A percentile compares a stretch with the other conserved stretches of the same genome.
Conservation (phyloP, 2,329 filamentous ascomycete species). For the Pseudogymnoascus sp. region DNA sequence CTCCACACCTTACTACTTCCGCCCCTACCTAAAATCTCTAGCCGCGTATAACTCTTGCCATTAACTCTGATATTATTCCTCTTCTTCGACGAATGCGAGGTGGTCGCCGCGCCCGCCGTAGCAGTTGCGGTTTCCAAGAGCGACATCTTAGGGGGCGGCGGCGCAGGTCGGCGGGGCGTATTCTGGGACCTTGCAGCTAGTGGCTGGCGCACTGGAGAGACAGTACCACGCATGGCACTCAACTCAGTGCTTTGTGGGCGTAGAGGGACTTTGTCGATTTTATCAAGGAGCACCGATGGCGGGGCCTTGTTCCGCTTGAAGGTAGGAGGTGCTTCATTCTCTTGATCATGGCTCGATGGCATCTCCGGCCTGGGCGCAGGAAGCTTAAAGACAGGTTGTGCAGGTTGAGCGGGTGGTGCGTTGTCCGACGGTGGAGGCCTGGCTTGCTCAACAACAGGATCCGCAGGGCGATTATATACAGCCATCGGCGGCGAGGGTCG, state of each 20-base stretch:
- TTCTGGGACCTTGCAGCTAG: slow-evolving; percentile 49
- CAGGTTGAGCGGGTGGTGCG: slow-evolving; percentile 35
- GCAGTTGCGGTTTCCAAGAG: slow-evolving; percentile 86
- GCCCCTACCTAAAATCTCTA: slow-evolving; percentile 85
- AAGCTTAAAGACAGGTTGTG: slow-evolving; percentile 51
- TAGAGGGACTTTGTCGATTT: slow-evolving; percentile 42
- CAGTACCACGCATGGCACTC: slow-evolving; percentile 29
- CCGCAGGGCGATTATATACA: neutral
- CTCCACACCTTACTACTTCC: slow-evolving; percentile 93
- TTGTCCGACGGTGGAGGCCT: slow-evolving; percentile 35
- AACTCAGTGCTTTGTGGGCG: slow-evolving; percentile 43
- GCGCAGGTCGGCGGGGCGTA: slow-evolving; percentile 72
- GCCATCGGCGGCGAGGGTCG: neutral
- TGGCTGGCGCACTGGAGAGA: slow-evolving; percentile 50
- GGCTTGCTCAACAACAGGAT: slow-evolving; percentile 27
- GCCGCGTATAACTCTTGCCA: slow-evolving; percentile 79
- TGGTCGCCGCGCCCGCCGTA: slow-evolving; percentile 70
- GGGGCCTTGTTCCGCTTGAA: slow-evolving; percentile 45
- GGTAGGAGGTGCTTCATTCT: slow-evolving; percentile 70
- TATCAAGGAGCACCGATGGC: slow-evolving; percentile 23
- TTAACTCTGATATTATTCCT: slow-evolving; percentile 83
- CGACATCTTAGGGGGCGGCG: slow-evolving; percentile 90
- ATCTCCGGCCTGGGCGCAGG: slow-evolving; percentile 49
- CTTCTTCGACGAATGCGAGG: slow-evolving; percentile 61
- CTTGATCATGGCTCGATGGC: slow-evolving; percentile 66